Evolutionary conservation across 2,329 filamentous ascomycete genomes (phyloP).

Genomic region (Penicillium sp.): DNA sequence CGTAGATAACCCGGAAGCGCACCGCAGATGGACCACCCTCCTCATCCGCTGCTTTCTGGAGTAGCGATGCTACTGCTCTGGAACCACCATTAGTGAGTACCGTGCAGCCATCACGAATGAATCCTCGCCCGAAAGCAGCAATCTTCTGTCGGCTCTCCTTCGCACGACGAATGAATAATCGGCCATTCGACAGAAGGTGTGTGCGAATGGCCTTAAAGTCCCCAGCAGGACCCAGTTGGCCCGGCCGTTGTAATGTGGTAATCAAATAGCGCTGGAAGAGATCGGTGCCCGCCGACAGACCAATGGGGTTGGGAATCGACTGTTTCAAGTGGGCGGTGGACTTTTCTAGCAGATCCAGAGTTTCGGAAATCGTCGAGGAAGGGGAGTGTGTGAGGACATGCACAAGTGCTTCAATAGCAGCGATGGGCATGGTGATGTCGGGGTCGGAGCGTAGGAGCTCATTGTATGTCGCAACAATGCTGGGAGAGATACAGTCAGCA

Average conservation of each 20-base stretch:
- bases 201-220: constrained; percentile 83
- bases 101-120: constrained; percentile 77
- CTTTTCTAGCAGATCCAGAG: constrained; percentile 79
- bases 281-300: constrained; percentile 90
- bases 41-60: constrained; percentile 74
- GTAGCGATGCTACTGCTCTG: constrained; percentile 77
- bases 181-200: constrained; percentile 83
- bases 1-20: constrained; percentile 84
- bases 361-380: constrained; percentile 90
- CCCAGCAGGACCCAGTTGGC: constrained; percentile 58
- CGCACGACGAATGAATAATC: constrained; percentile 83
- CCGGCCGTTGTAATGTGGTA: constrained; percentile 66
- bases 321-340: constrained; percentile 79
- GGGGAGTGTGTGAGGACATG: constrained; percentile 79
- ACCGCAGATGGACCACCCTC: constrained; percentile 62
- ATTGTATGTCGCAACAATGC: constrained; percentile 70
- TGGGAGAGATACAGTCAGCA: constrained; percentile 36
- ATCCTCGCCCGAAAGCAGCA: constrained; percentile 76
- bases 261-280: constrained; percentile 95
- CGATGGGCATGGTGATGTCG: constrained; percentile 93
- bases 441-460: constrained; percentile 70
- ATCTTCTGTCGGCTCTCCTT: constrained; percentile 85
- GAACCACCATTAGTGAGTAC: constrained; percentile 93
- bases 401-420: constrained; percentile 90
- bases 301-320: constrained; percentile 84